Evolutionary conservation across 78 protist species (phyloP).

Genomic region (Chrysochromulina parva): DNA sequence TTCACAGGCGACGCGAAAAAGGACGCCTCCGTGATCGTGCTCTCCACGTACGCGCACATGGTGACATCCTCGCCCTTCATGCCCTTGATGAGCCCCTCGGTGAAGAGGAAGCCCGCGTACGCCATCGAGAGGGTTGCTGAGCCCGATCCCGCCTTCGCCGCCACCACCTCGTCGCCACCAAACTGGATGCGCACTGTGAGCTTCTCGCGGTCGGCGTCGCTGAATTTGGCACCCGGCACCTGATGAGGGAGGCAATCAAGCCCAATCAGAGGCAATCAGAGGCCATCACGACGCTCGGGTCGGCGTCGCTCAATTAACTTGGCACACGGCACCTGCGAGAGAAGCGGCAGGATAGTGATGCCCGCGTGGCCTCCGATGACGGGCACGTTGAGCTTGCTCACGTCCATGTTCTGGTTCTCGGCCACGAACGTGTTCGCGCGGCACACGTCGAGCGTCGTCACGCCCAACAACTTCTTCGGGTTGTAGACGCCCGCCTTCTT

Average conservation of each 20-base stretch:
- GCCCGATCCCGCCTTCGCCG: constrained; percentile 61
- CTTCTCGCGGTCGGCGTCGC: constrained; percentile 54
- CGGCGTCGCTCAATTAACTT: no score
- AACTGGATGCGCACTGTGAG: constrained; percentile 72
- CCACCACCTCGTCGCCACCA: constrained; percentile 84
- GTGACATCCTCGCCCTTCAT: constrained; percentile 58
- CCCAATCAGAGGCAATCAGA: neutral
- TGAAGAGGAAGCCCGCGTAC: constrained; percentile 79
- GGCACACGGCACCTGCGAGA: constrained; percentile 55
- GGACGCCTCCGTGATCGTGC: neutral
- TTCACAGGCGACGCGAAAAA: neutral
- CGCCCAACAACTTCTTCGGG: constrained; percentile 58
- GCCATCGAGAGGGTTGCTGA: constrained; percentile 93
- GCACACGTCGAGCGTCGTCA: constrained; percentile 79
- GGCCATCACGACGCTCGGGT: neutral
- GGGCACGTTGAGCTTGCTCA: constrained; percentile 51
- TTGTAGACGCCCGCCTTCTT: constrained; percentile 59
- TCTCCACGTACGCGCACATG: constrained; percentile 77
- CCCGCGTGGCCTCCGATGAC: constrained; percentile 91
- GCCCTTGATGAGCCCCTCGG: constrained; percentile 23
- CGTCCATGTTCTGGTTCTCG: neutral
- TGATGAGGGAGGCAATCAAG: neutral
- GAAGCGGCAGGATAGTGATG: constrained; percentile 80
- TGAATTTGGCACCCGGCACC: constrained; percentile 40
- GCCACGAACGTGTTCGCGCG: constrained; percentile 81